Percentiles rank a stretch among this genome's conserved stretches.
Conservation (phyloP, 2,329 filamentous ascomycete species). For the Zalaria sp. region DNA sequence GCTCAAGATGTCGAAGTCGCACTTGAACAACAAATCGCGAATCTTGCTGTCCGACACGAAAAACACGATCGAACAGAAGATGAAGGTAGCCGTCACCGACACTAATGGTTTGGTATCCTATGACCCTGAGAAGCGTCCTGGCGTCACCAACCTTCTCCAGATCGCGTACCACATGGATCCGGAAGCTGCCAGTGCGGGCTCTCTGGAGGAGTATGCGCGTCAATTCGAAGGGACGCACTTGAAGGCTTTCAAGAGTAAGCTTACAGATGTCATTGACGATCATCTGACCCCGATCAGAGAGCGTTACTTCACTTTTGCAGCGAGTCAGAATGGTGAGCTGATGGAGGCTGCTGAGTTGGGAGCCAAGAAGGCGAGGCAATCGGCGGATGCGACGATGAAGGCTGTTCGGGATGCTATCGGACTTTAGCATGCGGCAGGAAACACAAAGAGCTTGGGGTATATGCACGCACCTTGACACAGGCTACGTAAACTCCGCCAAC, state of each 20-base stretch:
- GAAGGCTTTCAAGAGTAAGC: slow-evolving; percentile 47
- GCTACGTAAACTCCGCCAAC: too few relatives aligned
- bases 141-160: slow-evolving; percentile 75
- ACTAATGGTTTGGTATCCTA: slow-evolving; percentile 54
- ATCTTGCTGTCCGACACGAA: slow-evolving; percentile 68
- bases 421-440: slow-evolving; percentile 8
- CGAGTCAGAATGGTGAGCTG: slow-evolving; percentile 36
- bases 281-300: slow-evolving; percentile 42
- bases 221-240: slow-evolving; percentile 34
- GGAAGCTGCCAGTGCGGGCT: slow-evolving; percentile 23
- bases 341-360: slow-evolving; percentile 45
- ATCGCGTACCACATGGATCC: slow-evolving; percentile 55
- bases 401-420: slow-evolving; percentile 30
- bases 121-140: slow-evolving; percentile 55
- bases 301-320: slow-evolving; percentile 40
- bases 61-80: slow-evolving; percentile 51
- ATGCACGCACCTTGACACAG: too few relatives aligned
- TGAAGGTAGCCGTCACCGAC: slow-evolving; percentile 67
- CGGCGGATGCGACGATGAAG: slow-evolving; percentile 39
- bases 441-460: too few relatives aligned
- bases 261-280: slow-evolving; percentile 42
- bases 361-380: slow-evolving; percentile 44
- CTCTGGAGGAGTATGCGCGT: slow-evolving; percentile 31
- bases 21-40: slow-evolving; percentile 54
- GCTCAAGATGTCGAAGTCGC: slow-evolving; percentile 91